Evolutionary conservation across 208 protist species (phyloP), one percentile per base, ranked within the genome.

Genomic region (Kentomonas sorsogonicus): DNA sequence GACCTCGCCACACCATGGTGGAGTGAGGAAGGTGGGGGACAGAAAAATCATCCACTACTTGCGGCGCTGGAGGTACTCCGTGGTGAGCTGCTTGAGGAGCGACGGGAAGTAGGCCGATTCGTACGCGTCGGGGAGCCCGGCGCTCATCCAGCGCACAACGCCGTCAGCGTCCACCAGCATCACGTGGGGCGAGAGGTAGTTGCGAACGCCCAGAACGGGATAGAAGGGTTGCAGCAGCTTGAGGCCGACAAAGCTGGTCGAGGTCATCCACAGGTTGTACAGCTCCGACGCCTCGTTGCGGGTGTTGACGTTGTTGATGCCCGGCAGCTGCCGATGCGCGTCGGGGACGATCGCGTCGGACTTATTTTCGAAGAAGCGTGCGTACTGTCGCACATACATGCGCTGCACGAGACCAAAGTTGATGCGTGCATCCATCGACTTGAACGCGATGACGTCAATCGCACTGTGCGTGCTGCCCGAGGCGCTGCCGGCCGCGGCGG

Each of bases 101-200:
- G 56, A 46, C 15, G 79, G 65, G 59, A 94, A 89, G 26, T 77
- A 47, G n/a, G 60, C 65, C 34, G 60, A 57, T 38, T 94, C 87
- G 31, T 78, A 79, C 1, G 63, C 77, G 58, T 94, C 87, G n/a
- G 87, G 87, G 53, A 71, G 79, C n/a, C 83, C 87, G 9, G 66
- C 78, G 53, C 80, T 88, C 31, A 94, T 46, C 83, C 87, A 94
- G 1, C 87, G 77, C 34, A 94, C 68, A 23, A 78, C 54, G 15
- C 87, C 87, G 38, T 89, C 81, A 41, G 89, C 80, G 41, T 94
- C 87, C 9, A 94, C 74, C 22, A 94, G 66, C 72, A 94, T 84
- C 18, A 83, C 76, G 53, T 91, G 73, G 1, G 87, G 87, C 15
- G 73, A 63, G 10, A 94, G 72, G 56, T 94, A 94, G 61, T 94